phyloP scores from a whole-genome alignment of 306 rosid species.

The Biancaea sappan region DNA sequence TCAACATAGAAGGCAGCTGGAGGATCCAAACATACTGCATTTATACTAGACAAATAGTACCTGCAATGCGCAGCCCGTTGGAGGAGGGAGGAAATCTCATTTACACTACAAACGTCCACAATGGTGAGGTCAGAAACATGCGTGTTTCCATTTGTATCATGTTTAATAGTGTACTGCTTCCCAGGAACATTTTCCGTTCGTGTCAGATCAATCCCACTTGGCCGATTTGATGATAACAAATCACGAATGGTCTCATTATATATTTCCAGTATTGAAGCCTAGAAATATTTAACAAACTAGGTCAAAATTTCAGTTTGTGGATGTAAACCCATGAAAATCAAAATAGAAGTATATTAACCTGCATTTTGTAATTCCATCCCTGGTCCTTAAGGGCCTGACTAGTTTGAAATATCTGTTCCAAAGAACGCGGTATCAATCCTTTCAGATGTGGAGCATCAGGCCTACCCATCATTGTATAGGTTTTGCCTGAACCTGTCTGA shows the following conservation, averaged over 20 bases:
- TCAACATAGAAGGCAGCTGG: slow-evolving; percentile 8
- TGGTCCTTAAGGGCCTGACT: slow-evolving; percentile 79
- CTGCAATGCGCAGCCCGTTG: slow-evolving; percentile 87
- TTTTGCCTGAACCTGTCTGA: slow-evolving; percentile 91
- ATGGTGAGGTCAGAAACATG: slow-evolving; percentile 79
- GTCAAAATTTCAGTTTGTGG: slow-evolving; percentile 11
- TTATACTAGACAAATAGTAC: slow-evolving; percentile 33
- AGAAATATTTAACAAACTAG: slow-evolving; percentile 14
- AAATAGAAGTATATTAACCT: slow-evolving; percentile 44
- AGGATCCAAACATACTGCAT: not conserved
- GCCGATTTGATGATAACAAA: slow-evolving; percentile 63
- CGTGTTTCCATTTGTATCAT: slow-evolving; percentile 87
- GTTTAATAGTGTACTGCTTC: slow-evolving; percentile 83
- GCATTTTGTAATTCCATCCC: slow-evolving; percentile 92
- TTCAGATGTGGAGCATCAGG: slow-evolving; percentile 71
- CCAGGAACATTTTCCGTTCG: slow-evolving; percentile 65
- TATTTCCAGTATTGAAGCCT: slow-evolving; percentile 88
- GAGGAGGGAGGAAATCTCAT: slow-evolving; percentile 85
- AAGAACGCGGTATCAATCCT: slow-evolving; percentile 89
- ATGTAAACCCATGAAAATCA: slow-evolving; percentile 24
- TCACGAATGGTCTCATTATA: slow-evolving; percentile 92
- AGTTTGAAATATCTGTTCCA: slow-evolving; percentile 81
- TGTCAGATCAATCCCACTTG: slow-evolving; percentile 53
- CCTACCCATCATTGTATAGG: slow-evolving; percentile 92
- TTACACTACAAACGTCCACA: slow-evolving; percentile 69